Conservation (phyloP, 768 basidiomycete genomes). For the Suillus hirtellus region DNA sequence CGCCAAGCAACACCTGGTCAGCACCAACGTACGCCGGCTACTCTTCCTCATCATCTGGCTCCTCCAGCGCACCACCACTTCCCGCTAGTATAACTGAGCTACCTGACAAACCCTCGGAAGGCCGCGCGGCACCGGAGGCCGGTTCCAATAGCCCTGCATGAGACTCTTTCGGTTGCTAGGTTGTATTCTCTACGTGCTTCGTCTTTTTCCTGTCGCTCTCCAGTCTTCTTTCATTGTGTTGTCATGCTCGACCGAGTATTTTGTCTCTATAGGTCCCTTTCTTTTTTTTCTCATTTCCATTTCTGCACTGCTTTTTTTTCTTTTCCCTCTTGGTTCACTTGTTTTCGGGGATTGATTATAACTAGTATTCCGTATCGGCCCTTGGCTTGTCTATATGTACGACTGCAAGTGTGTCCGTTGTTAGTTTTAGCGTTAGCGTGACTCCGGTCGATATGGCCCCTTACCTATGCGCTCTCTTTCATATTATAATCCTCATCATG, state of each 20-base stretch:
- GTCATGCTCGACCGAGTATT: constrained; percentile 13
- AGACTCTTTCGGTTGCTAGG: constrained; percentile 21
- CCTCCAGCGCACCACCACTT: constrained; percentile 20
- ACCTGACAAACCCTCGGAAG: constrained; percentile 29
- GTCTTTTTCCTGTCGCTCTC: constrained; percentile 13
- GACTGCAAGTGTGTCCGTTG: constrained; percentile 8
- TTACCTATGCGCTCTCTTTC: constrained; percentile 10
- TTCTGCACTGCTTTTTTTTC: constrained; percentile 1
- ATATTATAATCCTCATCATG: constrained; percentile 5
- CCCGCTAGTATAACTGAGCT: constrained; percentile 19
- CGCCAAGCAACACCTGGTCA: constrained; percentile 22
- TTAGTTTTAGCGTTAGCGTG: constrained; percentile 5
- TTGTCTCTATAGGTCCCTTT: constrained; percentile 30
- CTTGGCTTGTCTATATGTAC: constrained; percentile 33
- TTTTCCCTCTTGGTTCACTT: constrained; percentile 10
- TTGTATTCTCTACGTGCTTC: constrained; percentile 20
- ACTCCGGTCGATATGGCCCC: constrained; percentile 8
- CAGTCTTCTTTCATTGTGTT: constrained; percentile 16
- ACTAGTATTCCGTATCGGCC: constrained; percentile 27
- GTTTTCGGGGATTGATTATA: constrained; percentile 17
- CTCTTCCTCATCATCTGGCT: constrained; percentile 28
- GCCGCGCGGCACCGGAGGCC: constrained; percentile 18
- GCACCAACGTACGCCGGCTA: constrained; percentile 30
- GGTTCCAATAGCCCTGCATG: constrained; percentile 24
- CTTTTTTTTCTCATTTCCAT: constrained; percentile 10